Evolutionary conservation across 75 land plant genomes (phyloP).

Genomic region (Pinus taeda): DNA sequence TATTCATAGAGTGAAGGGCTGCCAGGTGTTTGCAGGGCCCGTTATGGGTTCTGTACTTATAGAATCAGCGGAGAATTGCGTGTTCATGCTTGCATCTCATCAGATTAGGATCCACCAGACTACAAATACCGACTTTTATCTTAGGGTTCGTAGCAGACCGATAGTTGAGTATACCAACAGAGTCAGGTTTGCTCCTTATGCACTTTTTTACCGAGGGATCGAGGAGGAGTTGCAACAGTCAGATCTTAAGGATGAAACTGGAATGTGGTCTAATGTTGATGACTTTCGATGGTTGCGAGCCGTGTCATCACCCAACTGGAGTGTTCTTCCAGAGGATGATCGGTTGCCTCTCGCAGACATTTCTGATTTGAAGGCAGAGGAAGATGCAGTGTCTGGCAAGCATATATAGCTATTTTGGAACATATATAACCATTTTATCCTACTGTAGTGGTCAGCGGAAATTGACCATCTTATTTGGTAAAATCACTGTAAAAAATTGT

Average conservation of each 20-base stretch:
- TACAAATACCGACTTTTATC: too few relatives aligned
- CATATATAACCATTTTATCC: too few relatives aligned
- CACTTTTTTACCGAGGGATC: conserved; percentile 65
- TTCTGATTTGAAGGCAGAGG: neutral
- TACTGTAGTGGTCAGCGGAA: too few relatives aligned
- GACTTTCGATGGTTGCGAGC: conserved; percentile 63
- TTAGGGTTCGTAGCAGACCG: conserved; percentile 6
- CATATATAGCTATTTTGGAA: too few relatives aligned
- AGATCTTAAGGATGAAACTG: conserved; percentile 72
- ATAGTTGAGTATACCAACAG: conserved; percentile 75
- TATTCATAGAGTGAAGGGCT: conserved; percentile 23
- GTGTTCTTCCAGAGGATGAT: conserved; percentile 53
- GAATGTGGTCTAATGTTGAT: conserved; percentile 50
- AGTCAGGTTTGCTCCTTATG: conserved; percentile 83
- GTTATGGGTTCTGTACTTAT: conserved; percentile 59
- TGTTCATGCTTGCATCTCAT: conserved; percentile 85
- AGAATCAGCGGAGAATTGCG: conserved; percentile 65
- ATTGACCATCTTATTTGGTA: too few relatives aligned
- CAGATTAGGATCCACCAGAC: conserved; percentile 54
- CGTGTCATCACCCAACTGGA: conserved; percentile 88
- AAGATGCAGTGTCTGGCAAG: too few relatives aligned
- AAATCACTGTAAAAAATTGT: too few relatives aligned
- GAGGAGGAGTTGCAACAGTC: conserved; percentile 58
- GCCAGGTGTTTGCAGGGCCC: conserved; percentile 30
- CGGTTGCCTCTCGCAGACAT: conserved; percentile 25